Evolutionary conservation across 108 stramenopile species (phyloP).

Genomic region (Aureococcus anophagefferens): DNA sequence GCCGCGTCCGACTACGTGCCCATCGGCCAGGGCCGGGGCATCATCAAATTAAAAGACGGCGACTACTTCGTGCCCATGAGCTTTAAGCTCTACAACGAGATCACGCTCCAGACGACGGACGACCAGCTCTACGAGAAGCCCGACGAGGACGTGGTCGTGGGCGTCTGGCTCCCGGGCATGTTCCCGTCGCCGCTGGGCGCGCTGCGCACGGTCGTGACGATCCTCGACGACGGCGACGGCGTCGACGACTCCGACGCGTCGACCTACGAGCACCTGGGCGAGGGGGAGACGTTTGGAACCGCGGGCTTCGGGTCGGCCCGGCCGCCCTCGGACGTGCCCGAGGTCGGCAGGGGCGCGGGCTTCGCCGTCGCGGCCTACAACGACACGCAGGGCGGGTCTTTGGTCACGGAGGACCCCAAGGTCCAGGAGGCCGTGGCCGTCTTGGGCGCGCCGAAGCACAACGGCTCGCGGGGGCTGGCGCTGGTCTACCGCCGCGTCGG

Average conservation of each 20-base stretch:
- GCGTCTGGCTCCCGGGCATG: slow-evolving; percentile 53
- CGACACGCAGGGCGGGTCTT: neutral
- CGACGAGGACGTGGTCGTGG: slow-evolving; percentile 47
- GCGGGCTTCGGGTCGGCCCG: too few relatives aligned
- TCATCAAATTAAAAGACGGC: slow-evolving; percentile 1
- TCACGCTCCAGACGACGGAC: slow-evolving; percentile 36
- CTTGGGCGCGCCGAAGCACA: neutral
- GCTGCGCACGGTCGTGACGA: slow-evolving; percentile 35
- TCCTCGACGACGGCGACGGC: slow-evolving; percentile 55
- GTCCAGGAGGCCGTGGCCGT: neutral
- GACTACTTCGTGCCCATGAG: neutral
- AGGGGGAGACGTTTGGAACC: neutral
- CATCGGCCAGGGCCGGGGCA: neutral
- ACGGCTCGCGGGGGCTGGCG: neutral
- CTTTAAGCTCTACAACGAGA: slow-evolving; percentile 3
- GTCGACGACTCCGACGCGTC: neutral
- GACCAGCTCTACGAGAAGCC: slow-evolving; percentile 56
- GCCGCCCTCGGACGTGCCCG: too few relatives aligned
- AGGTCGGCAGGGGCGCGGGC: neutral
- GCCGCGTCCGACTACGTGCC: slow-evolving; percentile 52
- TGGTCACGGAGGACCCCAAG: neutral
- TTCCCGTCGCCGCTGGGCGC: slow-evolving; percentile 54
- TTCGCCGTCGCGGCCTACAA: neutral
- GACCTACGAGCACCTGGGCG: neutral
- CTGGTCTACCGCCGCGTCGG: neutral